Evolutionary conservation across 495 filamentous ascomycete species (phyloP).

Genomic region (Massariosphaeria phaeospora): DNA sequence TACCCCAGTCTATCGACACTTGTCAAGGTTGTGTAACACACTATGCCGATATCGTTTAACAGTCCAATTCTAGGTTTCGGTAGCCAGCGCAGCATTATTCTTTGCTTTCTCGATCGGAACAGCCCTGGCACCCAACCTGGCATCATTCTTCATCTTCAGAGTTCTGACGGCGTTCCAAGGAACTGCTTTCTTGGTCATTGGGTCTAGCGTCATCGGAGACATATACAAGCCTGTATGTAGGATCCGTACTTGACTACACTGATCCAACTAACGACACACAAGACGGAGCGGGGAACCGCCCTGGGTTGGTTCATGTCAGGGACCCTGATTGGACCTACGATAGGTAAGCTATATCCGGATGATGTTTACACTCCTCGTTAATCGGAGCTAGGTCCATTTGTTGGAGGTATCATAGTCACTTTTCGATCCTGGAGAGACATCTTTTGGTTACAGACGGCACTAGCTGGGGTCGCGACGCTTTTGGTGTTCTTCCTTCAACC

Average conservation of each 20-base stretch:
- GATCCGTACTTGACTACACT: not conserved
- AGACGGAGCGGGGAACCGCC: slow-evolving; percentile 62
- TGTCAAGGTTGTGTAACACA: no score
- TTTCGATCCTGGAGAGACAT: slow-evolving; percentile 64
- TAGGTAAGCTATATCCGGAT: slow-evolving; percentile 42
- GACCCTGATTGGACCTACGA: slow-evolving; percentile 64
- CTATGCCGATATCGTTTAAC: no score
- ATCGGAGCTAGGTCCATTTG: slow-evolving; percentile 46
- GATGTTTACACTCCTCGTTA: not conserved
- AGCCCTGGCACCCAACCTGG: slow-evolving; percentile 61
- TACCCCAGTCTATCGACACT: no score
- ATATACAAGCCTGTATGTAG: slow-evolving; percentile 39
- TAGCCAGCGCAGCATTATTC: slow-evolving; percentile 55
- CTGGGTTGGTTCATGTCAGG: slow-evolving; percentile 63
- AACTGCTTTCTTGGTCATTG: slow-evolving; percentile 62
- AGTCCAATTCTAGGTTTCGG: slow-evolving; percentile 46
- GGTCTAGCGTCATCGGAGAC: slow-evolving; percentile 55
- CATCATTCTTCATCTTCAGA: slow-evolving; percentile 64
- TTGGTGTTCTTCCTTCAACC: slow-evolving; percentile 62
- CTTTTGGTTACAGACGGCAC: slow-evolving; percentile 66
- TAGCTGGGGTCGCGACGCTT: slow-evolving; percentile 54
- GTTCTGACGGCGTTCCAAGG: slow-evolving; percentile 67
- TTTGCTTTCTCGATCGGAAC: slow-evolving; percentile 61
- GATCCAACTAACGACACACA: slow-evolving; percentile 1
- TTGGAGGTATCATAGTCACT: slow-evolving; percentile 59